These are phyloP conservation scores for Boletus sp. DNA, from an alignment of 768 basidiomycete genomes.

Conservation along the genomic window DNA sequence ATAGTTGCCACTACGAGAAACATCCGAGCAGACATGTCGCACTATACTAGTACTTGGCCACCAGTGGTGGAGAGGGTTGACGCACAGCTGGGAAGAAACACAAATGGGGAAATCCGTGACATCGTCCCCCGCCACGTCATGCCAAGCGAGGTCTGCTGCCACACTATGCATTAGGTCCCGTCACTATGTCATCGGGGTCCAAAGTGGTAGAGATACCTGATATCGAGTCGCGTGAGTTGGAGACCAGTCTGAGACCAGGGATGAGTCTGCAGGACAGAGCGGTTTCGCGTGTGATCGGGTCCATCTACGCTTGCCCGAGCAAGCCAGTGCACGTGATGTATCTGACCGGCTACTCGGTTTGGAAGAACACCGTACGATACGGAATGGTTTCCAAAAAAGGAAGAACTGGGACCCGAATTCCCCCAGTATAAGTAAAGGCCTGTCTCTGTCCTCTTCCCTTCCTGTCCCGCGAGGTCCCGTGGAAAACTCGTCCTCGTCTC, in stretches of 20 bases:
- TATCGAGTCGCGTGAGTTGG: no score
- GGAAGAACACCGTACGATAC: not conserved
- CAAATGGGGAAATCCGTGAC: no score
- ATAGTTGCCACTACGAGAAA: constrained; percentile 46
- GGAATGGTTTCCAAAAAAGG: constrained; percentile 1
- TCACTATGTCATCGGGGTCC: no score
- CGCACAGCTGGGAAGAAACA: not conserved
- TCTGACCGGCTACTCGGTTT: constrained; percentile 3
- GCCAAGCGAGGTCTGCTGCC: no score
- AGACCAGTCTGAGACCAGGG: no score
- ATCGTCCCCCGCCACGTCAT: no score
- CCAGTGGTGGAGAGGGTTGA: not conserved
- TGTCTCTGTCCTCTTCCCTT: no score
- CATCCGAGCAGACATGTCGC: constrained; percentile 50
- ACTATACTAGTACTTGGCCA: not conserved
- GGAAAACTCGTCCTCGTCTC: not conserved
- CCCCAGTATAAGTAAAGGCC: constrained; percentile 22
- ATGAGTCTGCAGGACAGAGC: no score
- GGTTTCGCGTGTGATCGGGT: no score
- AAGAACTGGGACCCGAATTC: constrained; percentile 7
- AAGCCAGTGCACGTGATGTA: not conserved
- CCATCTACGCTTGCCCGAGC: not conserved
- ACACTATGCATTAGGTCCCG: no score
- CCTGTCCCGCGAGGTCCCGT: not conserved
- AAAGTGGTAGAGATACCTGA: no score